A percentile compares a stretch with the other conserved stretches of the same genome.
Evolutionary conservation across 306 rosid genomes (phyloP).

Genomic region (Dryas drummondii): DNA sequence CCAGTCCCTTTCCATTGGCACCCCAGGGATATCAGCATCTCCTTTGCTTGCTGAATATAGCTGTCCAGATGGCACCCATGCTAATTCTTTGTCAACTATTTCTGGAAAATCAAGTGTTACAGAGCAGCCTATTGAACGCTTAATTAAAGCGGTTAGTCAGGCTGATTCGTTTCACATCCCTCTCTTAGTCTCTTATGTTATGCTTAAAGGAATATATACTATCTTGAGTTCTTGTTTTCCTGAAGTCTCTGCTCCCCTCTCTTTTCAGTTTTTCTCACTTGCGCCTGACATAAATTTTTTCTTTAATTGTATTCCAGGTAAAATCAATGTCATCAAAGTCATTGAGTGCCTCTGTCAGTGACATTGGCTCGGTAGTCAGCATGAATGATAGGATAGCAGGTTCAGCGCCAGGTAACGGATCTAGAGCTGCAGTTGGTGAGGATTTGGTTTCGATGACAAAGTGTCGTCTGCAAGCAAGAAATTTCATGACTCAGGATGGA

Average conservation of each 20-base stretch:
- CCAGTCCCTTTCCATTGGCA: constrained; percentile 90
- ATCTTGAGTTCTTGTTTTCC: neutral
- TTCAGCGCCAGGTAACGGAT: constrained; percentile 92
- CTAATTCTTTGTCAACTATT: constrained; percentile 51
- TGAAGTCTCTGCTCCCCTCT: no score
- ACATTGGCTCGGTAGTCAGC: constrained; percentile 79
- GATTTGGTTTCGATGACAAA: constrained; percentile 91
- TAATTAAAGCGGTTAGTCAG: constrained; percentile 70
- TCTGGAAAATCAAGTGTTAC: constrained; percentile 63
- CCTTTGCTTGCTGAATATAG: constrained; percentile 92
- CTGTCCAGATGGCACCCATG: constrained; percentile 57
- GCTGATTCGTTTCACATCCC: constrained; percentile 18
- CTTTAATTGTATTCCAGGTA: constrained; percentile 49
- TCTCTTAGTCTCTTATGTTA: neutral
- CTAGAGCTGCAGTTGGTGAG: constrained; percentile 96
- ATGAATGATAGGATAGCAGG: constrained; percentile 95
- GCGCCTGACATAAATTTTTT: neutral
- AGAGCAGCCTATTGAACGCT: constrained; percentile 85
- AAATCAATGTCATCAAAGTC: constrained; percentile 68
- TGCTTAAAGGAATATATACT: no score
- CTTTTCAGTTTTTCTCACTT: neutral
- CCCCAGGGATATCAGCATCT: constrained; percentile 98
- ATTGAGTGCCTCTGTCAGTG: constrained; percentile 74
- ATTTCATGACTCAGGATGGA: constrained; percentile 68
- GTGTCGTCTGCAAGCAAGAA: constrained; percentile 81